A percentile compares a stretch with the other conserved stretches of the same genome.
Conservation (phyloP, 2,329 filamentous ascomycete species). For the Fusarium nelsonii region DNA sequence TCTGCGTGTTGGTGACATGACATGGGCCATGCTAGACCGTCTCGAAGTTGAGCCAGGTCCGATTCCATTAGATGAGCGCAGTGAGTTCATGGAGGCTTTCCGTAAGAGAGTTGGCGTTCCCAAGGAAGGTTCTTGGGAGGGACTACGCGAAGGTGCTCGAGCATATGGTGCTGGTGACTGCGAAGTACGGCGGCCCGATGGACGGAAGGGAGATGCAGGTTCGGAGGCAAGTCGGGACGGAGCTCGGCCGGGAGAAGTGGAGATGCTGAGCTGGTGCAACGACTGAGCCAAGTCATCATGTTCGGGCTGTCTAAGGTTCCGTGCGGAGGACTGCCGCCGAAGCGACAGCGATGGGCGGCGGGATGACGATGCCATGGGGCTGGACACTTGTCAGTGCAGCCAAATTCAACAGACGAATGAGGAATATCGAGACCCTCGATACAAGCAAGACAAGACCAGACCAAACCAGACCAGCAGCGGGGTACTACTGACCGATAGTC, state of each 20-base stretch:
- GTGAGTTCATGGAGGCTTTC: slow-evolving; percentile 69
- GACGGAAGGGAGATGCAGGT: slow-evolving; percentile 55
- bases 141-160: slow-evolving; percentile 58
- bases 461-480: slow-evolving; percentile 1
- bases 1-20: slow-evolving; percentile 59
- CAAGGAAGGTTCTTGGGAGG: slow-evolving; percentile 59
- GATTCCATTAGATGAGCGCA: slow-evolving; percentile 62
- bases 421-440: slow-evolving; percentile 25
- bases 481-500: slow-evolving; percentile 21
- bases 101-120: slow-evolving; percentile 65
- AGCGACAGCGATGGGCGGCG: slow-evolving; percentile 49
- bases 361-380: slow-evolving; percentile 49
- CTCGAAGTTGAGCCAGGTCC: slow-evolving; percentile 57
- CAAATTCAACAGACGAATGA: slow-evolving; percentile 31
- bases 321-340: slow-evolving; percentile 53
- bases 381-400: slow-evolving; percentile 2
- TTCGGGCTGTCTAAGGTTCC: slow-evolving; percentile 43
- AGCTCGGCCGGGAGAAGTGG: slow-evolving; percentile 49
- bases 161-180: slow-evolving; percentile 43
- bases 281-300: slow-evolving; percentile 57
- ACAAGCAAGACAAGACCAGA: neutral
- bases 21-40: slow-evolving; percentile 61
- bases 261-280: slow-evolving; percentile 60
- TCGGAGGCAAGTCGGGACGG: slow-evolving; percentile 55
- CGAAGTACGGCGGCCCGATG: slow-evolving; percentile 53